Base-by-base conservation (phyloP, 345 rosid genomes). In the Salix suchowensis region DNA sequence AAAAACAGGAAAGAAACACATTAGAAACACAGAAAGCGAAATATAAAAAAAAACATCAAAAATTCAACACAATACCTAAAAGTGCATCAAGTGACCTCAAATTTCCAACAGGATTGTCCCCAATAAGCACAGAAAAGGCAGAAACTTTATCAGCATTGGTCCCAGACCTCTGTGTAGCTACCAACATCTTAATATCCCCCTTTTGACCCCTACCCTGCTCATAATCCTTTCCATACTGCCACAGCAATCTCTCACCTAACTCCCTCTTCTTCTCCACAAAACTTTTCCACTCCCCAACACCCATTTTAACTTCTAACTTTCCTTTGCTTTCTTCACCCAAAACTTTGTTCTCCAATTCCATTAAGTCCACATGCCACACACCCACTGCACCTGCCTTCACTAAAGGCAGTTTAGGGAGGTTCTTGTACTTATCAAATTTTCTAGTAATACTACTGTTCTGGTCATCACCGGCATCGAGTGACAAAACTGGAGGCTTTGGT, bases 111-210 rank as follows among this genome's bases (percentile, higher is more conserved):
- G 98, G 93, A 70, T 96, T 96, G 84, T 93, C 97, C 46, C 94
- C 99, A 32, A 93, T 87, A 85, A 92, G 86, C 39, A 92, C 89
- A 36, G 96, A 89, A 84, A 92, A 96, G 0, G 98, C 96, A 26
- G 98, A 89, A 61, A 96, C 94, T 80, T 92, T 93, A 86, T 96
- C 99, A 66, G 96, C 86, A 3, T 90, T 97, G 18, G 99, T 96
- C 68, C 99, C 98, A 6, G 99, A 89, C 87, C 94, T 88, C 80
- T 93, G 98, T 4, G 96, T 92, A n/a, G 94, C 88, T 23, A 80
- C 74, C 15, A 93, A 80, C 98, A 91, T 92, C 86, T 93, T 96
- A 85, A 93, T 89, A 66, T 93, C 98, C 67, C 94, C 94, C 48
- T 76, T 85, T 72, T 89, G 88, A 74, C 97, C 98, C 81, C 91